These are phyloP conservation scores for Pterocarpus macrocarpus DNA, from an alignment of 306 rosid species.

Conservation along the genomic window DNA sequence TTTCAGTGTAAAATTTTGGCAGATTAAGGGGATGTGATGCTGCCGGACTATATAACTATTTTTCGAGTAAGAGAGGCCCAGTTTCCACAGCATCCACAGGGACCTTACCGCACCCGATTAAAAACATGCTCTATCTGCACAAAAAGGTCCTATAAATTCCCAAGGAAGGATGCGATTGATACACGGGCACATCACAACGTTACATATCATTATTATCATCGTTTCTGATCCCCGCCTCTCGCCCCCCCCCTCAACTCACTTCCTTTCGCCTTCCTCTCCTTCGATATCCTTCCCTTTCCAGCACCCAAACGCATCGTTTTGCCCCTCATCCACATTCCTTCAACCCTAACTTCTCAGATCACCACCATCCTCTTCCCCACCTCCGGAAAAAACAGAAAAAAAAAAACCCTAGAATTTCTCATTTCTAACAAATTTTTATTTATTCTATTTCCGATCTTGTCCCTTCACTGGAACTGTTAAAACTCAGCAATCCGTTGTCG, in stretches of 20 bases:
- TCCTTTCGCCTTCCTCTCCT: neutral
- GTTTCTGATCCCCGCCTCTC: neutral
- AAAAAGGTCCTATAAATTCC: too few species aligned
- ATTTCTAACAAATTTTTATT: neutral
- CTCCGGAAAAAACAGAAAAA: neutral
- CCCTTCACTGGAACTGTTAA: conserved; percentile 1
- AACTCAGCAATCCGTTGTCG: neutral
- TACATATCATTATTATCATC: neutral
- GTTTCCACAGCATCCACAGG: too few species aligned
- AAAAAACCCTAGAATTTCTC: conserved; percentile 40
- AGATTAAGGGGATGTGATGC: too few species aligned
- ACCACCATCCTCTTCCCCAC: neutral
- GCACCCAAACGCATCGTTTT: neutral
- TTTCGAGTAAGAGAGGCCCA: too few species aligned
- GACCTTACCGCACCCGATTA: too few species aligned
- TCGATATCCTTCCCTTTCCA: neutral
- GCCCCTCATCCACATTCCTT: neutral
- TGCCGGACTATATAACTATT: too few species aligned
- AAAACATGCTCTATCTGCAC: too few species aligned
- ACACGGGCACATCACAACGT: too few species aligned
- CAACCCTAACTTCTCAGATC: neutral
- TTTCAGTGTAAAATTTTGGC: too few species aligned
- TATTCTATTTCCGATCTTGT: conserved; percentile 29
- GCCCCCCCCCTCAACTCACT: too few species aligned
- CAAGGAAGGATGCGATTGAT: too few species aligned